Evolutionary conservation across 2,329 filamentous ascomycete genomes (phyloP).

Genomic region (Fusarium chaquense): DNA sequence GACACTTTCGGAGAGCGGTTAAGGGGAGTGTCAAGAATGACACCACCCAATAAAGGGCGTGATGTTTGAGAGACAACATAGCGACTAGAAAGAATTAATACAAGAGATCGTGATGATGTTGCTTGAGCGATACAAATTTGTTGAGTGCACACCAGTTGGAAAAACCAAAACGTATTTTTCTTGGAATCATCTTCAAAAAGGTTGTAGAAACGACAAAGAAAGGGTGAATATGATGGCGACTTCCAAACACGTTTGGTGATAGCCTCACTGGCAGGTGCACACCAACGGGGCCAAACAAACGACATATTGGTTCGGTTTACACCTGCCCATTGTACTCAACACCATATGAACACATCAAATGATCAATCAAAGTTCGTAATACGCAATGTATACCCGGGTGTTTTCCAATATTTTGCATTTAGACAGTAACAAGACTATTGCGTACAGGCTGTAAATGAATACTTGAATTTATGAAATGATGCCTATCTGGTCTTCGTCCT

Average conservation of each 20-base stretch:
- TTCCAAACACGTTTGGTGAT: conserved; percentile 9
- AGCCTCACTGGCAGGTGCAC: conserved; percentile 9
- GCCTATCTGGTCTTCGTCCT: too few relatives aligned
- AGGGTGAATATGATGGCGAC: conserved; percentile 1
- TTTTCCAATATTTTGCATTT: too few relatives aligned
- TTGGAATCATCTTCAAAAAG: neutral
- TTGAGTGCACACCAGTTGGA: neutral
- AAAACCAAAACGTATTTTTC: neutral
- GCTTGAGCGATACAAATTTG: neutral
- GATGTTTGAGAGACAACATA: conserved; percentile 38
- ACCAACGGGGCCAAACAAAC: neutral
- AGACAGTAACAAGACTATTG: too few relatives aligned
- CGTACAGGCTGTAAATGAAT: too few relatives aligned
- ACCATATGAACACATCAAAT: neutral
- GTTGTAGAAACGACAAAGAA: neutral
- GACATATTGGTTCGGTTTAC: neutral
- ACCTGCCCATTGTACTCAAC: neutral
- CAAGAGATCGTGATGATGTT: neutral
- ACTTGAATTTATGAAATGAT: too few relatives aligned
- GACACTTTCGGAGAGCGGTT: conserved; percentile 3
- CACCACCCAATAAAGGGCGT: conserved; percentile 37
- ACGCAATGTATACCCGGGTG: too few relatives aligned
- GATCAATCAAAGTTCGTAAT: neutral
- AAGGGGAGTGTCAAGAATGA: conserved; percentile 26
- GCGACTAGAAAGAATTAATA: neutral